Evolutionary conservation across 164 flowering plant species (phyloP).

Genomic region (Annona cherimola): DNA sequence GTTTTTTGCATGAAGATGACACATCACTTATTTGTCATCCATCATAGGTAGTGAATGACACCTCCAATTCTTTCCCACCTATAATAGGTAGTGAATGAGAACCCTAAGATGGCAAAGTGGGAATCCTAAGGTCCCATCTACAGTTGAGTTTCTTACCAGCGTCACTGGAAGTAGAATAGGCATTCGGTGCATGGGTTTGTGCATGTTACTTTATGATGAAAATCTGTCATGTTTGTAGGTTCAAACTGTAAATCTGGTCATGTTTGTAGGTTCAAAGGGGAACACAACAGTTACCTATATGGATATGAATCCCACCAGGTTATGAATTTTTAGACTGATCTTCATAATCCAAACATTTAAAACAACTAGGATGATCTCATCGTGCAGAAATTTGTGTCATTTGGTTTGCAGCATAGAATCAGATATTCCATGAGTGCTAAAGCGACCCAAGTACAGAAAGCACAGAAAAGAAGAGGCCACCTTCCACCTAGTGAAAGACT

Average conservation of each 20-base stretch:
- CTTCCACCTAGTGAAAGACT: background rate
- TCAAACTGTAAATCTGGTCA: no score
- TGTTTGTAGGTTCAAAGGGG: background rate
- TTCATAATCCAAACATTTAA: background rate
- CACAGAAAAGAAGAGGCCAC: background rate
- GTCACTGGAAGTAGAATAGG: background rate
- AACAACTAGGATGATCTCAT: background rate
- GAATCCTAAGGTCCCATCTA: background rate
- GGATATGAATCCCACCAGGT: conserved; percentile 99
- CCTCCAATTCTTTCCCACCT: background rate
- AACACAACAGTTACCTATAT: conserved; percentile 62
- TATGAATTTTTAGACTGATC: no score
- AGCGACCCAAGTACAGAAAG: background rate
- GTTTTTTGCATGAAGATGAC: background rate
- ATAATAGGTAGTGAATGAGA: background rate
- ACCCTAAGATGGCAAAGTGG: background rate
- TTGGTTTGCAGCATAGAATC: no score
- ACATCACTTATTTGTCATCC: background rate
- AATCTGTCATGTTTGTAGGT: background rate
- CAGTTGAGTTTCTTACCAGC: background rate
- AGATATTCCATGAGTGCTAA: background rate
- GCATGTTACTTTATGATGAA: background rate
- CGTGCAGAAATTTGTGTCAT: no score
- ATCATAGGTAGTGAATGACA: background rate
- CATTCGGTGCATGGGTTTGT: background rate